Evolutionary conservation across 2,329 filamentous ascomycete species (phyloP), one percentile per base, ranked within the genome.

Genomic region (Penicillium hordei): DNA sequence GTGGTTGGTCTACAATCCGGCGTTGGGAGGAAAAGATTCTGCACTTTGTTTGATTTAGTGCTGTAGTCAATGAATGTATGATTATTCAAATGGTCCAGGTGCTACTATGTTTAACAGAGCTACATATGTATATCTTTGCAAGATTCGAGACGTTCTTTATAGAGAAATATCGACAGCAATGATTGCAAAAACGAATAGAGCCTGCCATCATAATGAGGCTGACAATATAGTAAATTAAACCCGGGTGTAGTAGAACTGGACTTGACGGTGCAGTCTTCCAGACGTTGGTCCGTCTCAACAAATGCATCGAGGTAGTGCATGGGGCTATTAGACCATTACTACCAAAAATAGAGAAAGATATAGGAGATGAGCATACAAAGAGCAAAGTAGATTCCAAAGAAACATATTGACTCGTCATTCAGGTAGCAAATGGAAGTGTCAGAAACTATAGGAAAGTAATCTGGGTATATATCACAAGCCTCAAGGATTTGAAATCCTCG

Each of bases 381-480:
- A 55, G 17, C 44, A 13, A 23, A 34, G 34, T 43, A 15, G 19
- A 43, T 50, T 55, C 13, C 9, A 27, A 42, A 44, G 21, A 38
- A 19, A 43, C 15, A 52, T 34, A 29, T 52, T n/a, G 27, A 55
- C 36, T 44, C 19, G 21, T 27, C 43, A 40, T 44, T 33, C 25
- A 36, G 38, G 21, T 44, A 54, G 38, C 29, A 42, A 55, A 39
- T 25, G n/a, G 21, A 51, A 44, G 44, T 27, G 23, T 34, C 43
- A 50, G 34, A 15, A 21, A 43, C 33, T 33, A 42, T 27, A 42
- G 29, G 36, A 42, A 40, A 15, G 49, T 36, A 55, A 50, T 31
- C 25, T 55, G 56, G 56, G 56, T 58, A 58, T 58, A 50, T 55
- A 43, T 42, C 38, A 55, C 42, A 56, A 54, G 51, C 43, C 38